These are phyloP conservation scores for Irpex sp. DNA, from an alignment of 1,284 basidiomycete species.

Conservation along the genomic window DNA sequence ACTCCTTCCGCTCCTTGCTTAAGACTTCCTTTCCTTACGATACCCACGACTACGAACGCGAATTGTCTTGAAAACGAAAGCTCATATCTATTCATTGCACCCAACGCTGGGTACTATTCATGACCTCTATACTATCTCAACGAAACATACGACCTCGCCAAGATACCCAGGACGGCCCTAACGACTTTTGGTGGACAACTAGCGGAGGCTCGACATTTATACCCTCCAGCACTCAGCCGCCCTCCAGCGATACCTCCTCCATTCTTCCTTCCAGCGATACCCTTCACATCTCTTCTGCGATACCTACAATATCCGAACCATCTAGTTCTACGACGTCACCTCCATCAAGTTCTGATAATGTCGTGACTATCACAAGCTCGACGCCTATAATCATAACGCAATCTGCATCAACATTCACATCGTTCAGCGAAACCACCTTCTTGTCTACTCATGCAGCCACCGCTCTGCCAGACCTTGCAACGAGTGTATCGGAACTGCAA, in stretches of 20 bases:
- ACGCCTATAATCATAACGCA: conserved; percentile 23
- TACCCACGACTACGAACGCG: conserved; percentile 1
- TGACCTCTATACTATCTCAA: conserved; percentile 22
- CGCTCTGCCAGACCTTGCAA: conserved; percentile 27
- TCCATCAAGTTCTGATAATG: conserved; percentile 17
- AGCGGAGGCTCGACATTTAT: conserved; percentile 15
- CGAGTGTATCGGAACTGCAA: conserved; percentile 19
- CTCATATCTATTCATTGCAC: conserved; percentile 13
- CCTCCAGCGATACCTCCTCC: conserved; percentile 3
- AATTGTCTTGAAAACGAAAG: background rate
- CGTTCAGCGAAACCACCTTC: conserved; percentile 36
- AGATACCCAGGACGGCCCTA: conserved; percentile 7
- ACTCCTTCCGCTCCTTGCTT: conserved; percentile 6
- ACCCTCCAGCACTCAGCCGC: conserved; percentile 8
- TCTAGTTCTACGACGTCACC: conserved; percentile 13
- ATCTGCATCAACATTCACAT: conserved; percentile 40
- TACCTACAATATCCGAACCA: conserved; percentile 14
- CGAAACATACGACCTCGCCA: conserved; percentile 23
- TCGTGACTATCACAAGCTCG: conserved; percentile 33
- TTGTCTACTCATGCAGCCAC: conserved; percentile 28
- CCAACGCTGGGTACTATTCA: conserved; percentile 20
- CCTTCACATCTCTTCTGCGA: conserved; percentile 14
- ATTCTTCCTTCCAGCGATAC: conserved; percentile 7
- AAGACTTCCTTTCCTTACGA: background rate
- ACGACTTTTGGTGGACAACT: conserved; percentile 24